These are phyloP conservation scores for Solanum hybrid DNA, from an alignment of 305 asterid species.

Conservation along the genomic window DNA sequence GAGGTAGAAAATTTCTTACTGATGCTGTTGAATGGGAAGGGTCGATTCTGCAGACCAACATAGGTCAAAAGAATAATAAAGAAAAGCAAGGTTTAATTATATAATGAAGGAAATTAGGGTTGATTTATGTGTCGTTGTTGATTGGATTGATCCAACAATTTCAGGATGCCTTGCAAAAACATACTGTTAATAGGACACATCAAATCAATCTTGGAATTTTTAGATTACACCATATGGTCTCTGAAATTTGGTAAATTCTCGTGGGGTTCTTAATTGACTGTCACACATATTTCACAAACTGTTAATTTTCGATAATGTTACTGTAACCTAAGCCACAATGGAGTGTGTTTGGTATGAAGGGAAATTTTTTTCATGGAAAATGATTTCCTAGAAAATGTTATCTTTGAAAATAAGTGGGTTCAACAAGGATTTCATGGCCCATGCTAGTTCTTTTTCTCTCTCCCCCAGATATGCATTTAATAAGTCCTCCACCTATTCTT, in stretches of 20 bases:
- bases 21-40: background rate
- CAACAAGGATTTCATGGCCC: background rate
- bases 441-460: background rate
- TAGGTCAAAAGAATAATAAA: background rate
- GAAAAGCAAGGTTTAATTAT: background rate
- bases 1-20: slow-evolving; percentile 33
- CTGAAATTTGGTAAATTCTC: background rate
- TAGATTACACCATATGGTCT: background rate
- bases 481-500: background rate
- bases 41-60: background rate
- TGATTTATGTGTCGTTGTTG: background rate
- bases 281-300: background rate
- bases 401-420: background rate
- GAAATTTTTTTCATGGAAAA: background rate
- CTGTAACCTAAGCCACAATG: background rate
- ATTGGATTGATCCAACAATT: background rate
- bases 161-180: background rate
- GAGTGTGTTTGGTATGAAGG: background rate
- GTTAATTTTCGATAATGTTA: background rate
- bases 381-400: background rate
- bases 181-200: background rate
- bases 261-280: background rate
- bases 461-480: background rate
- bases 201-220: background rate
- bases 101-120: background rate